Conservation (phyloP, 768 basidiomycete genomes). For the Lactifluus pinguis region DNA sequence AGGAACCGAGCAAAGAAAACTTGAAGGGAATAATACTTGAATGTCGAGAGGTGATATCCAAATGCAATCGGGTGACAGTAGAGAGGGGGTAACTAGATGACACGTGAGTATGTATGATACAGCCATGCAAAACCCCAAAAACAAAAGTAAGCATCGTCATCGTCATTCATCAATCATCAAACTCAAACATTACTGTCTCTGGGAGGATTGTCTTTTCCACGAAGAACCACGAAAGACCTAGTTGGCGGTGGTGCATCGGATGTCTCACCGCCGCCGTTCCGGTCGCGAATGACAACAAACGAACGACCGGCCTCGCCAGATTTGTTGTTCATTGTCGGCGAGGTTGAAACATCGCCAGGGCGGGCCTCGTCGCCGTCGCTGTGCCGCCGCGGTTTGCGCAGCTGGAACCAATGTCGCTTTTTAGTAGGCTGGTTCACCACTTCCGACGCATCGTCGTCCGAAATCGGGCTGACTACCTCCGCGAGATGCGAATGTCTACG, state of each 20-base stretch:
- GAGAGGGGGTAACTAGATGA: not conserved
- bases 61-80: conserved; percentile 1
- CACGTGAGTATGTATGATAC: conserved; percentile 4
- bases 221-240: conserved; percentile 53
- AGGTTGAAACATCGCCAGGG: not conserved
- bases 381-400: conserved; percentile 18
- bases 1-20: not conserved
- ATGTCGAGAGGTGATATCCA: not conserved
- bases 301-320: conserved; percentile 20
- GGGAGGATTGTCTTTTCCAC: conserved; percentile 34
- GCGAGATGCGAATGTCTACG: conserved; percentile 13
- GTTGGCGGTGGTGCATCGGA: not conserved
- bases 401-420: conserved; percentile 19
- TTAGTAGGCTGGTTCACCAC: conserved; percentile 11
- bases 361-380: conserved; percentile 14
- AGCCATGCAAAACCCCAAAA: not conserved
- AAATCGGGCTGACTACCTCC: conserved; percentile 12
- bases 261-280: not conserved
- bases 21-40: not conserved
- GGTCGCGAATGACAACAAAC: conserved; percentile 29
- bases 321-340: not conserved
- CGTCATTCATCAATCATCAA: not conserved
- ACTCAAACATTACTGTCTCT: not conserved
- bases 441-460: conserved; percentile 15
- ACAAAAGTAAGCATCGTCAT: not conserved